Conservation (phyloP, 2,329 filamentous ascomycete genomes). For the Neonectria sp. region DNA sequence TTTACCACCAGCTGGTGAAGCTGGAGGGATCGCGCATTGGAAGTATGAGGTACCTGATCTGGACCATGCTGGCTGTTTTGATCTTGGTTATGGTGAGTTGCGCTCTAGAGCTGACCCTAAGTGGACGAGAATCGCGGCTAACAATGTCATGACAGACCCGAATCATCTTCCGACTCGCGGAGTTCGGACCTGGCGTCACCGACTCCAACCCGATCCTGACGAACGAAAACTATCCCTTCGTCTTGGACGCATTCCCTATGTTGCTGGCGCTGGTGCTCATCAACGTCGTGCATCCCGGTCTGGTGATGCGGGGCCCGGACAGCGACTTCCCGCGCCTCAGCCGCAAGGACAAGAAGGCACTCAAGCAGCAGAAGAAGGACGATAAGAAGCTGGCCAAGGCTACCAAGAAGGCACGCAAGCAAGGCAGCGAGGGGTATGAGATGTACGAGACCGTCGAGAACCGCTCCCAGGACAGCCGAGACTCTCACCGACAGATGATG, state of each 20-base stretch:
- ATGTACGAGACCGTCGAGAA: conserved; percentile 29
- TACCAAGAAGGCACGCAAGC: conserved; percentile 43
- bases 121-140: background rate
- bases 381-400: conserved; percentile 43
- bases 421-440: conserved; percentile 30
- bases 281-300: conserved; percentile 64
- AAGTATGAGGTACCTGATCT: conserved; percentile 53
- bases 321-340: conserved; percentile 61
- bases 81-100: conserved; percentile 54
- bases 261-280: conserved; percentile 60
- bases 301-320: conserved; percentile 60
- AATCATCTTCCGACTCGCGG: conserved; percentile 73
- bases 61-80: conserved; percentile 52
- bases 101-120: background rate
- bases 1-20: conserved; percentile 50
- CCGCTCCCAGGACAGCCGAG: conserved; percentile 15
- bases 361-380: conserved; percentile 55
- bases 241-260: conserved; percentile 70
- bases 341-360: conserved; percentile 61
- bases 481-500: conserved; percentile 21
- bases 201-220: conserved; percentile 61
- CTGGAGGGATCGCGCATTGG: conserved; percentile 44
- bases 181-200: conserved; percentile 65
- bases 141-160: conserved; percentile 57
- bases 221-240: conserved; percentile 67